Evolutionary conservation across 2,329 filamentous ascomycete species (phyloP).

Genomic region (Helminthosporium solani): DNA sequence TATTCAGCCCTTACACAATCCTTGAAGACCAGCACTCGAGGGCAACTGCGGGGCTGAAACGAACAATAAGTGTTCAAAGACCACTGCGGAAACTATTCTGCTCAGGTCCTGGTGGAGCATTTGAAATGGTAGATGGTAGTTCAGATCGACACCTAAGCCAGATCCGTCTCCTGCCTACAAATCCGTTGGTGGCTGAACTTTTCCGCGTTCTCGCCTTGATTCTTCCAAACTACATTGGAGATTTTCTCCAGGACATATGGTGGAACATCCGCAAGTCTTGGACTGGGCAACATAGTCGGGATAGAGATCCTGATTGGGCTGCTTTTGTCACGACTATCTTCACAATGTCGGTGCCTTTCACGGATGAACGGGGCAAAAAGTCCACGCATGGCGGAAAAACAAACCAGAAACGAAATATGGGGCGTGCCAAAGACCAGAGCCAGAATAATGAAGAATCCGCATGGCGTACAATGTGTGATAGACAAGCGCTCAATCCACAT

Average conservation of each 20-base stretch:
- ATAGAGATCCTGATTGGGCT: slow-evolving; percentile 34
- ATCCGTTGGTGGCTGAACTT: slow-evolving; percentile 29
- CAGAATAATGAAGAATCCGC: slow-evolving; percentile 29
- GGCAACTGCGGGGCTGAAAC: slow-evolving; percentile 35
- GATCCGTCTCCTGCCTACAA: slow-evolving; percentile 31
- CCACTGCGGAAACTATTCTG: slow-evolving; percentile 28
- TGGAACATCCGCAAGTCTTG: slow-evolving; percentile 38
- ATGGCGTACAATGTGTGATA: slow-evolving; percentile 38
- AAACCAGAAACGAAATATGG: slow-evolving; percentile 24
- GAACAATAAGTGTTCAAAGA: slow-evolving; percentile 26
- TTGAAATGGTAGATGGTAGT: slow-evolving; percentile 37
- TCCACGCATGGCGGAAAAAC: slow-evolving; percentile 18
- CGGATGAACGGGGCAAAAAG: slow-evolving; percentile 32
- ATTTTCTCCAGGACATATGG: slow-evolving; percentile 42
- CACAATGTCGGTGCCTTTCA: slow-evolving; percentile 39
- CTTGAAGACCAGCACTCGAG: slow-evolving; percentile 26
- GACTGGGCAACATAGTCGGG: slow-evolving; percentile 10
- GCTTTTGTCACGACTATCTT: slow-evolving; percentile 46
- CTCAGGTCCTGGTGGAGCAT: slow-evolving; percentile 24
- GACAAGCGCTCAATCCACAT: slow-evolving; percentile 25
- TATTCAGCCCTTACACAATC: slow-evolving; percentile 39
- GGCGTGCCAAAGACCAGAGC: slow-evolving; percentile 24
- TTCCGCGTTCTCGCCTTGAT: slow-evolving; percentile 36
- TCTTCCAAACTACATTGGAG: slow-evolving; percentile 38
- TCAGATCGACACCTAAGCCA: slow-evolving; percentile 34